Percentiles rank a stretch among this genome's conserved stretches.
These are phyloP conservation scores for Hemisphaericaspora lyxosophila DNA, from an alignment of 1,139 yeast species.

Conservation along the genomic window DNA sequence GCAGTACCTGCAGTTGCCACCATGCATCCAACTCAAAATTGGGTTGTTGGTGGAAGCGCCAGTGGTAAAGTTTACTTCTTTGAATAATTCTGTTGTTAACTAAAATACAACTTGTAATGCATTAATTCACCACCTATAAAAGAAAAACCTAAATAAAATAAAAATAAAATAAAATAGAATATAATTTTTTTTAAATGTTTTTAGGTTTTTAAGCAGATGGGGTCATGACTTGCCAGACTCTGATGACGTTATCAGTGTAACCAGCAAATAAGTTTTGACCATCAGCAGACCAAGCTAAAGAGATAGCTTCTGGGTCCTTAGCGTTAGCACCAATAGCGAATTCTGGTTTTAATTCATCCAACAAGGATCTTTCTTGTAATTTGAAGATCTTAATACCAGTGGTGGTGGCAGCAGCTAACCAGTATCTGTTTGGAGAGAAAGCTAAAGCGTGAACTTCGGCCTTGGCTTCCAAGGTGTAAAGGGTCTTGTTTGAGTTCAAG, in stretches of 20 bases:
- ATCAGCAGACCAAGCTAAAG: constrained; percentile 99
- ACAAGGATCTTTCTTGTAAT: constrained; percentile 92
- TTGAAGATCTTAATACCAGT: constrained; percentile 98
- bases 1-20: constrained; percentile 89
- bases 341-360: constrained; percentile 99
- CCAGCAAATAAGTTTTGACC: constrained; percentile 99
- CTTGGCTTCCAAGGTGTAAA: constrained; percentile 93
- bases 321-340: constrained; percentile 87
- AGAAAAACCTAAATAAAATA: neutral
- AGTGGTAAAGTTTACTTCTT: constrained; percentile 85
- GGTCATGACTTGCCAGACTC: constrained; percentile 99
- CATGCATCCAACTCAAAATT: constrained; percentile 81
- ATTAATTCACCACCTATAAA: constrained; percentile 3
- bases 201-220: constrained; percentile 63
- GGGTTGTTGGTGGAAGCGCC: constrained; percentile 93
- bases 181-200: too few relatives aligned
- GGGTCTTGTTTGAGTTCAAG: constrained; percentile 81
- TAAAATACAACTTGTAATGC: constrained; percentile 4
- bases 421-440: constrained; percentile 99
- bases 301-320: constrained; percentile 97
- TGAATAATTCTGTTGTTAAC: constrained; percentile 19
- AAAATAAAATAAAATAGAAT: constrained; percentile 1
- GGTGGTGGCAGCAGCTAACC: constrained; percentile 99
- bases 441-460: constrained; percentile 98
- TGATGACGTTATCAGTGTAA: constrained; percentile 98